A percentile compares a stretch with the other conserved stretches of the same genome.
Conservation (phyloP, 2,329 filamentous ascomycete species). For the Cercospora zeae-maydis region DNA sequence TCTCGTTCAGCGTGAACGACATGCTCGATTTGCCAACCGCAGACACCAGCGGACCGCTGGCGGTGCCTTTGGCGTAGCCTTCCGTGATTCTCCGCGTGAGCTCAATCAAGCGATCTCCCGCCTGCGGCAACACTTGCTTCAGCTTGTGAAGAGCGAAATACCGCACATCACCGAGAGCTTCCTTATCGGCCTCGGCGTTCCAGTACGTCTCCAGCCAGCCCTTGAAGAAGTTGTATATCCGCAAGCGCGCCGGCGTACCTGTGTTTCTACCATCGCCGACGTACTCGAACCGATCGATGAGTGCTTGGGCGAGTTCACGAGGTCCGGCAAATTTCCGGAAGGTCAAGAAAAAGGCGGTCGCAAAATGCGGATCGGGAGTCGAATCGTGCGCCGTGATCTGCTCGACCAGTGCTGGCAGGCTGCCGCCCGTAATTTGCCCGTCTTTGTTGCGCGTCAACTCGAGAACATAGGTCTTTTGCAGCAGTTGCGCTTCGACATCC, state of each 20-base stretch:
- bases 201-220: slow-evolving; percentile 96
- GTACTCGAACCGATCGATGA: slow-evolving; percentile 92
- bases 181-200: slow-evolving; percentile 74
- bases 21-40: slow-evolving; percentile 85
- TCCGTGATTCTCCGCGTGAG: slow-evolving; percentile 73
- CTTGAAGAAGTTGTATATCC: slow-evolving; percentile 96
- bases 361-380: slow-evolving; percentile 86
- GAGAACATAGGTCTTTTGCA: slow-evolving; percentile 88
- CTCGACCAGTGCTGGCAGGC: slow-evolving; percentile 86
- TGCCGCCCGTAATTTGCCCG: slow-evolving; percentile 89
- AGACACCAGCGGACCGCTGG: slow-evolving; percentile 59
- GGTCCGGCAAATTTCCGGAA: slow-evolving; percentile 91
- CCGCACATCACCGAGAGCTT: slow-evolving; percentile 71
- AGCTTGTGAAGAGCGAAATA: slow-evolving; percentile 76
- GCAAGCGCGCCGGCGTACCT: slow-evolving; percentile 75
- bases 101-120: slow-evolving; percentile 75
- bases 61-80: slow-evolving; percentile 45
- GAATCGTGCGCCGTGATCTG: slow-evolving; percentile 88
- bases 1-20: slow-evolving; percentile 57
- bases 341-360: slow-evolving; percentile 92
- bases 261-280: slow-evolving; percentile 73
- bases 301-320: slow-evolving; percentile 68
- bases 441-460: slow-evolving; percentile 93
- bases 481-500: slow-evolving; percentile 75
- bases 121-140: slow-evolving; percentile 64